Percentiles rank a stretch among this genome's conserved stretches.
Conservation (phyloP, 2,329 filamentous ascomycete genomes). For the Exophiala aquamarina region DNA sequence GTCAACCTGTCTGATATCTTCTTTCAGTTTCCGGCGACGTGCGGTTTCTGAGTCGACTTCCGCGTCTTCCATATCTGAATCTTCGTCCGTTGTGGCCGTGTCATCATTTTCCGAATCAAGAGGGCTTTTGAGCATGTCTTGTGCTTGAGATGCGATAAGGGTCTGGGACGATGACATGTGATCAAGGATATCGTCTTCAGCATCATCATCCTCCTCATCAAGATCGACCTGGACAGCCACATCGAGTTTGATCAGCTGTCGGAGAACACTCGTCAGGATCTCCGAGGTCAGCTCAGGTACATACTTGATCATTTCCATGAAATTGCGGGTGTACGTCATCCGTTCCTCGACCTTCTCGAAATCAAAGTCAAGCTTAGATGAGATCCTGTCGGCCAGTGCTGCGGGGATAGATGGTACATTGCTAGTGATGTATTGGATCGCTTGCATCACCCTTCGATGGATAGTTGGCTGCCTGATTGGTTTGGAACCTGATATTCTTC, state of each 20-base stretch:
- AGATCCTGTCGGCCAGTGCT: conserved; percentile 66
- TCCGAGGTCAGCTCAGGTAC: conserved; percentile 75
- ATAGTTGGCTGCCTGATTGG: conserved; percentile 64
- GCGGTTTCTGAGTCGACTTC: conserved; percentile 48
- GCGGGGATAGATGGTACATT: conserved; percentile 78
- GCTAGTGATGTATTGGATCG: conserved; percentile 72
- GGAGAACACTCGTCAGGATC: conserved; percentile 78
- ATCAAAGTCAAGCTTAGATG: conserved; percentile 70
- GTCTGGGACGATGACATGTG: conserved; percentile 40
- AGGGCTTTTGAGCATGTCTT: conserved; percentile 52
- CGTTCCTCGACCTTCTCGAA: conserved; percentile 77
- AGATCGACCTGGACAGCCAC: conserved; percentile 92
- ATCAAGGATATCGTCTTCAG: conserved; percentile 70
- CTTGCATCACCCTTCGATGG: conserved; percentile 72
- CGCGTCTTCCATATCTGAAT: conserved; percentile 70
- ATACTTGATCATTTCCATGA: conserved; percentile 75
- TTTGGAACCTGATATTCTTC: conserved; percentile 55
- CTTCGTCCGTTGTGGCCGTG: conserved; percentile 52
- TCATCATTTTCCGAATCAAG: conserved; percentile 41
- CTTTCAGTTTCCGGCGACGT: conserved; percentile 70
- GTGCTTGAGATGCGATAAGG: conserved; percentile 29
- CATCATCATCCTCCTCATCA: conserved; percentile 87
- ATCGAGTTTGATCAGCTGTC: conserved; percentile 88
- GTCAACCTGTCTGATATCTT: conserved; percentile 89
- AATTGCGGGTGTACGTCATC: conserved; percentile 82